Evolutionary conservation across 208 protist species (phyloP), one percentile per base, ranked within the genome.

Genomic region (Porcisia deanei): DNA sequence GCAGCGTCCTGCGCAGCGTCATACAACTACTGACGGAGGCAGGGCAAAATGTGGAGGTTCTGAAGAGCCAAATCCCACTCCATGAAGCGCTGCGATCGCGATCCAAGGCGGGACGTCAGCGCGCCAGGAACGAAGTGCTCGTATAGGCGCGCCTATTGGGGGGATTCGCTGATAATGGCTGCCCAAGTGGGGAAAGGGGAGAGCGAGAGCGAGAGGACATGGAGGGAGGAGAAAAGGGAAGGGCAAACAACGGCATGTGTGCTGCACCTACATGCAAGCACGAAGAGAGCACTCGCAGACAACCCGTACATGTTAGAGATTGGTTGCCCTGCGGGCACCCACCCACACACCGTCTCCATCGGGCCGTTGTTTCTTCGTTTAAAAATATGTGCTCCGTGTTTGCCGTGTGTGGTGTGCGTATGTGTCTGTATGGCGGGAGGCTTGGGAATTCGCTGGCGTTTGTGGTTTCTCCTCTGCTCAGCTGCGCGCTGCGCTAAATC

Each of bases 71-170:
- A 54, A 83, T 85, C 71, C 88, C 88, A 20, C 82, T 96, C 67
- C 92, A 96, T 68, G 92, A 96, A 64, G 90, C 88, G 14, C 84
- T 96, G 71, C 88, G 92, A 1, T 92, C 89, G 12, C 83, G 92
- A 4, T 96, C 92, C 45, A 93, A 91, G 81, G 82, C 77, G 16
- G 92, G 90, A 1, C 83, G 92, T 1, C 91, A 94, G 81, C 87
- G 92, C 2, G 86, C 85, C 3, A 76, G 86, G 37, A 90, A 83
- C 63, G 87, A 91, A 30, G 83, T 96, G 39, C 70, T 77, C 10
- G 57, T 89, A 63, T 89, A 82, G 53, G 55, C 34, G 53, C 30
- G 30, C 30, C 30, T 30, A 30, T 12, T 7, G 5, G 60, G 16
- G 1, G 34, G 2, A 18, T 43, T 37, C 64, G 53, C 3, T 22